phyloP scores from a whole-genome alignment of 164 flowering plant genomes.

The Vitis rotundifolia region DNA sequence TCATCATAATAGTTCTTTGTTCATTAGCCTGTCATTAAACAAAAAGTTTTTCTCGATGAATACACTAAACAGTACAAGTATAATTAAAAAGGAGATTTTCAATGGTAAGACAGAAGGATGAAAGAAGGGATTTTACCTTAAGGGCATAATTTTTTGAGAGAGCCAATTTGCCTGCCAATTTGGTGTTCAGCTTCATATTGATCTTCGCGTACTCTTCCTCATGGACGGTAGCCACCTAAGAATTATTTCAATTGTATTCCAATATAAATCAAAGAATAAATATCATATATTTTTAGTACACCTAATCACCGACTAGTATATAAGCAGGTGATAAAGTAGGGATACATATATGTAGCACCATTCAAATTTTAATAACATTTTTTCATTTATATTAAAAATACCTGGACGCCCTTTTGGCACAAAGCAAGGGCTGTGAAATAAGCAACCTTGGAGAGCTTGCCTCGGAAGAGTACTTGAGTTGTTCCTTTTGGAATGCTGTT shows the following conservation, averaged over 20 bases:
- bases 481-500: conserved; percentile 62
- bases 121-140: conserved; percentile 17
- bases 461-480: conserved; percentile 49
- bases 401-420: conserved; percentile 53
- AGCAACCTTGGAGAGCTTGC: conserved; percentile 44
- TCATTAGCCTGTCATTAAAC: too few species aligned
- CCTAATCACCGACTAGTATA: too few species aligned
- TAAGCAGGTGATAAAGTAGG: too few species aligned
- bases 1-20: too few species aligned
- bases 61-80: too few species aligned
- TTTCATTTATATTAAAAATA: conserved; percentile 9
- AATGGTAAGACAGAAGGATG: too few species aligned
- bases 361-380: neutral
- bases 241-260: neutral
- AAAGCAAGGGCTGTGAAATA: conserved; percentile 34
- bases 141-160: conserved; percentile 26
- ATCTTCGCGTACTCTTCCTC: conserved; percentile 34
- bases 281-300: too few species aligned
- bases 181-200: conserved; percentile 4
- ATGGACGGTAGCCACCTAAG: conserved; percentile 28
- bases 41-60: too few species aligned
- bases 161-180: conserved; percentile 18
- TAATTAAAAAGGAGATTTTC: too few species aligned
- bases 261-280: too few species aligned
- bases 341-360: neutral